Evolutionary conservation across 495 filamentous ascomycete genomes (phyloP).

Genomic region (Mytilinidion resinicola): DNA sequence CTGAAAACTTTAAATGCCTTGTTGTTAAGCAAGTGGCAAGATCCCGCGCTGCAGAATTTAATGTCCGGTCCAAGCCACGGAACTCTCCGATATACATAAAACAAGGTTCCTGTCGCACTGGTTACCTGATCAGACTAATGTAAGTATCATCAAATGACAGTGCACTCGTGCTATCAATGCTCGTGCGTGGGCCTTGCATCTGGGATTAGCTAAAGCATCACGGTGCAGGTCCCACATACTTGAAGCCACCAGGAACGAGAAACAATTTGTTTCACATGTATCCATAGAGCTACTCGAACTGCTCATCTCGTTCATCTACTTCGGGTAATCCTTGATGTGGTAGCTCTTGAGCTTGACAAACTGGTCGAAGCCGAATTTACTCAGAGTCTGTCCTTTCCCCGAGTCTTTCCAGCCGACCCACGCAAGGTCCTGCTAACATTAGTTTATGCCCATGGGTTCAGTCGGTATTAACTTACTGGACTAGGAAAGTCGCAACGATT

Average conservation of each 20-base stretch:
- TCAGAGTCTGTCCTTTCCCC: constrained; percentile 82
- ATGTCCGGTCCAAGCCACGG: constrained; percentile 7
- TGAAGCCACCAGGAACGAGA: background rate
- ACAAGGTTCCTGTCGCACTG: background rate
- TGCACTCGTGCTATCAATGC: background rate
- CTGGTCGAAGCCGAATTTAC: constrained; percentile 85
- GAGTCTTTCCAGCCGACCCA: constrained; percentile 99
- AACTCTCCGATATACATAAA: constrained; percentile 2
- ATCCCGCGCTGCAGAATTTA: constrained; percentile 6
- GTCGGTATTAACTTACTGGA: constrained; percentile 58
- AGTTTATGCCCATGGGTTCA: background rate
- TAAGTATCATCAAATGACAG: background rate
- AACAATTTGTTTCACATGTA: background rate
- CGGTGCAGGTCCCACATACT: background rate
- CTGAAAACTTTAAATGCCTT: constrained; percentile 5
- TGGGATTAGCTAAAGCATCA: background rate
- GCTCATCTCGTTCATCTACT: constrained; percentile 34
- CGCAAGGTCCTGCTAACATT: constrained; percentile 67
- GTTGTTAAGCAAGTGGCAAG: constrained; percentile 3
- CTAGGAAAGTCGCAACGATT: constrained; percentile 91
- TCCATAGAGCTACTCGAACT: background rate
- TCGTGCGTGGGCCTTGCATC: background rate
- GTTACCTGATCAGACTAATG: background rate
- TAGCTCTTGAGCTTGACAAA: constrained; percentile 95
- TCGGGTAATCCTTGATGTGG: constrained; percentile 85